Conservation (phyloP, 805 yeast genomes). For the Torulaspora maleeae region DNA sequence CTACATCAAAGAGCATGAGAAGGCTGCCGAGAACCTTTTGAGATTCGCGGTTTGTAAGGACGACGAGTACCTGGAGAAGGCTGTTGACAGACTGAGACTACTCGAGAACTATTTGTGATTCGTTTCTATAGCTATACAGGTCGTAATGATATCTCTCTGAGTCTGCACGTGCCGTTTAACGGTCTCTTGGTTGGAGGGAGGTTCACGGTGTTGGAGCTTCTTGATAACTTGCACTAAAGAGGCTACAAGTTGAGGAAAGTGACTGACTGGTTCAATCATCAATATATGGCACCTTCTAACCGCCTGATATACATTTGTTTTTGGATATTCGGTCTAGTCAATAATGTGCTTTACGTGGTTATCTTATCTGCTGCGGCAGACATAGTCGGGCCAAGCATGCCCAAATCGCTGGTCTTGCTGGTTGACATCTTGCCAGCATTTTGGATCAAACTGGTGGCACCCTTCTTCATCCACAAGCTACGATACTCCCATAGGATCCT, state of each 20-base stretch:
- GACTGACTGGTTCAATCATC: background rate
- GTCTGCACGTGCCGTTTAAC: background rate
- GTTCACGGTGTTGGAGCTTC: background rate
- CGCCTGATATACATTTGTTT: conserved; percentile 47
- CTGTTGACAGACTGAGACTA: conserved; percentile 67
- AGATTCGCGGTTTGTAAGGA: conserved; percentile 97
- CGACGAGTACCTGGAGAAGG: conserved; percentile 71
- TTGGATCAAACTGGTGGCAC: conserved; percentile 63
- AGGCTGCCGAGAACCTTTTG: conserved; percentile 74
- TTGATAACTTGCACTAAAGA: background rate
- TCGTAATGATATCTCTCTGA: background rate
- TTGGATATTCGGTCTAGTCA: conserved; percentile 79
- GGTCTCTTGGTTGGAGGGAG: background rate
- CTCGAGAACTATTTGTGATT: conserved; percentile 57
- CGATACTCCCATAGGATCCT: conserved; percentile 55
- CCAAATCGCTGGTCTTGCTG: conserved; percentile 78
- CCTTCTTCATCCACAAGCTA: conserved; percentile 67
- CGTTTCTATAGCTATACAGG: background rate
- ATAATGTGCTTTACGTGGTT: conserved; percentile 86
- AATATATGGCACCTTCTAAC: background rate
- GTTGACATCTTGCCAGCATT: conserved; percentile 88
- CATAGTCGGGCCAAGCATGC: conserved; percentile 74
- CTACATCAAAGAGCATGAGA: conserved; percentile 62
- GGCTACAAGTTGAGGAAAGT: background rate
- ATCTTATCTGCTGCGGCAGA: conserved; percentile 90